Evolutionary conservation across 306 rosid genomes (phyloP), one percentile per base, ranked within the genome.

Genomic region (Prunus mongolica): DNA sequence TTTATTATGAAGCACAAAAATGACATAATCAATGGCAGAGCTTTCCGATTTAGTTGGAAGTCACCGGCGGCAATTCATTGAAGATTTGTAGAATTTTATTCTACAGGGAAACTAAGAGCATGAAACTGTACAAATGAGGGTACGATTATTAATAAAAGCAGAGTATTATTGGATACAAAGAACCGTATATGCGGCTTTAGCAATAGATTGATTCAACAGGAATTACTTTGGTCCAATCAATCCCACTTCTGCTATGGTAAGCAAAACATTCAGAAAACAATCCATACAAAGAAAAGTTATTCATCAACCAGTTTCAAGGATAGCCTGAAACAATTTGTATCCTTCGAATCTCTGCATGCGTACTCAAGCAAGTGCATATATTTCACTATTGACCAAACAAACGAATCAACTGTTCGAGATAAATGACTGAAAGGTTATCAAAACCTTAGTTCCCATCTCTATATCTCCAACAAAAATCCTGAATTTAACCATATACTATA

Each of bases 221-320:
- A 7, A 38, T 38, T 38, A 38, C 44, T 38, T 38, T 38, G 44
- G 44, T 52, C 57, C 57, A 52, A 52, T 52, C 18, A 52, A n/a
- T 55, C 61, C 27, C 6, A 28, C 75, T 54, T 11, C 28, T 52
- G 25, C 8, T 3, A 2, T 51, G 25, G 61, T 52, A 30, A 19
- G 49, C 47, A 30, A 19, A n/a, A 71, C 20, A 49, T 25, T 34
- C n/a, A 8, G n/a, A 24, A 67, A 45, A 38, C 24, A 67, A 8
- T 44, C 41, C 57, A 68, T 47, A 68, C 12, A 47, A 47, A 71
- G 63, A 52, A 44, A 52, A 71, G 28, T 70, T 70, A 51, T 50
- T 34, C 32, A 52, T 34, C 62, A 28, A 50, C 6, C 14, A 60
- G 11, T 69, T 50, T 30, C 74, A 28, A 11, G 15, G 25, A 60